A percentile compares a stretch with the other conserved stretches of the same genome.
Evolutionary conservation across 805 yeast species (phyloP).

Genomic region (Tetrapisispora nanseiensis): DNA sequence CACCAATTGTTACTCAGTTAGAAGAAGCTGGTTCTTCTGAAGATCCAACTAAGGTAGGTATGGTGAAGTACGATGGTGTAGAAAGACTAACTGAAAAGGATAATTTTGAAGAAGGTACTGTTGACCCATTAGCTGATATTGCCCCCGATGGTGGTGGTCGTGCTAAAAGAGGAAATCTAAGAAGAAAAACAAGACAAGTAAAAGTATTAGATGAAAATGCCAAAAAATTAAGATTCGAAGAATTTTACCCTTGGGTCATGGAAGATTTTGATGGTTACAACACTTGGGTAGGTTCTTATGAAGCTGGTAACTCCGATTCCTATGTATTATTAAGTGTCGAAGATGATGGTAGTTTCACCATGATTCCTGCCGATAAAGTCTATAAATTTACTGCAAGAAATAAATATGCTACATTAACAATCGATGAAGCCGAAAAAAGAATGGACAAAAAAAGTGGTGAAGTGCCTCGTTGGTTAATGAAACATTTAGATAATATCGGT

Average conservation of each 20-base stretch:
- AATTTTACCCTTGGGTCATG: conserved; percentile 95
- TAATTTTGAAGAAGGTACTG: conserved; percentile 29
- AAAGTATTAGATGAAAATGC: conserved; percentile 74
- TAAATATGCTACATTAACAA: conserved; percentile 83
- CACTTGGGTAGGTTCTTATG: conserved; percentile 93
- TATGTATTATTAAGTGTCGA: conserved; percentile 80
- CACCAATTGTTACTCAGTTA: conserved; percentile 21
- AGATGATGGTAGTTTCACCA: conserved; percentile 69
- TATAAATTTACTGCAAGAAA: conserved; percentile 90
- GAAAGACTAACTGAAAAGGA: conserved; percentile 32
- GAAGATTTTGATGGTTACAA: conserved; percentile 93
- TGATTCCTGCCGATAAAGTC: conserved; percentile 92
- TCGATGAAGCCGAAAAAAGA: conserved; percentile 93
- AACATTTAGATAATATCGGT: conserved; percentile 62
- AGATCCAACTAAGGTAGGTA: conserved; percentile 31
- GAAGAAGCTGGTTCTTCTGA: conserved; percentile 33
- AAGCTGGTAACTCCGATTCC: conserved; percentile 78
- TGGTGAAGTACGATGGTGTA: conserved; percentile 33
- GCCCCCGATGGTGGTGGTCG: conserved; percentile 93
- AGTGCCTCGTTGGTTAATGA: conserved; percentile 94
- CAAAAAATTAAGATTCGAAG: conserved; percentile 82
- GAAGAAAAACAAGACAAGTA: conserved; percentile 78
- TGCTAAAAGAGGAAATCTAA: conserved; percentile 41
- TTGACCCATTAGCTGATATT: conserved; percentile 46
- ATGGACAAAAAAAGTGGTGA: conserved; percentile 66